A percentile compares a stretch with the other conserved stretches of the same genome.
Conservation (phyloP, 2,329 filamentous ascomycete species). For the Claviceps maximensis region DNA sequence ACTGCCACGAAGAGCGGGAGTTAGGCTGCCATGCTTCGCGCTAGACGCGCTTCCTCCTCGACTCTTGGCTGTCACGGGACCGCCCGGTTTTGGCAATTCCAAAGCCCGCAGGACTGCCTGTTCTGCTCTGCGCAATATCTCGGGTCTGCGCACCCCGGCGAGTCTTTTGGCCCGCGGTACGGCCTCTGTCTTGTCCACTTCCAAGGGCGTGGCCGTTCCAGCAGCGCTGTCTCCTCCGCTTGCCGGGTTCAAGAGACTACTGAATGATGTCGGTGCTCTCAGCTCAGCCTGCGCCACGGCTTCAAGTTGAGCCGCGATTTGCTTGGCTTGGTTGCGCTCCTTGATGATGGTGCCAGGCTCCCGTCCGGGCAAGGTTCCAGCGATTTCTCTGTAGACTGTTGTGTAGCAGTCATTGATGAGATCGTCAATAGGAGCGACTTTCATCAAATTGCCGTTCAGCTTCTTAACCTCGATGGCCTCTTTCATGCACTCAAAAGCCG, state of each 20-base stretch:
- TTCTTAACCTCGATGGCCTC: conserved; percentile 48
- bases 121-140: conserved; percentile 49
- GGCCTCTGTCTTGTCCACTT: conserved; percentile 28
- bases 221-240: conserved; percentile 25
- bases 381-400: conserved; percentile 55
- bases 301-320: conserved; percentile 24
- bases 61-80: conserved; percentile 33
- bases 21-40: conserved; percentile 30
- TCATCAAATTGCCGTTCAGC: conserved; percentile 80
- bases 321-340: conserved; percentile 30
- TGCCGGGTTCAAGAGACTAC: conserved; percentile 29
- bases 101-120: conserved; percentile 38
- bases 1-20: conserved; percentile 23
- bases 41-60: conserved; percentile 39
- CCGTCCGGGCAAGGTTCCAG: conserved; percentile 41
- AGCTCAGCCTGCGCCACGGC: conserved; percentile 14
- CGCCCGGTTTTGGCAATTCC: conserved; percentile 32
- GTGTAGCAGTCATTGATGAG: conserved; percentile 87
- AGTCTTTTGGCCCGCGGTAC: conserved; percentile 25
- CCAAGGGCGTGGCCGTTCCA: conserved; percentile 20
- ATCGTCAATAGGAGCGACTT: conserved; percentile 75
- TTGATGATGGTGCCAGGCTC: conserved; percentile 33
- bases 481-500: conserved; percentile 40
- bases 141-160: conserved; percentile 37
- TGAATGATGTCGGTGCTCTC: conserved; percentile 24